Conservation (phyloP, 2,329 filamentous ascomycete genomes). For the Proliferodiscus dingleyae region DNA sequence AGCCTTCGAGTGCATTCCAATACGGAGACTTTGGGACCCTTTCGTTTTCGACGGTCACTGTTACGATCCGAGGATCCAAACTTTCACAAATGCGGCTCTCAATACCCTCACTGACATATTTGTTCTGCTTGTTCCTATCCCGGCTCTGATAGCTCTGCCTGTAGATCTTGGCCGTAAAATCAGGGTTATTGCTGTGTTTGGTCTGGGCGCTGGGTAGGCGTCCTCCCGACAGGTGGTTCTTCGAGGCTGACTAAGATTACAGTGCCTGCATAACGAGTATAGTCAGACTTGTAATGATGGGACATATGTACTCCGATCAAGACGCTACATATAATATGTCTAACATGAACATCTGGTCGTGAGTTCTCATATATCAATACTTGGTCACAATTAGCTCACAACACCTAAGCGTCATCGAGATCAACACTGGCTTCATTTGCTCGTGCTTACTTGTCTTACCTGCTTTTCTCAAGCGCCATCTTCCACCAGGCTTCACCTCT, state of each 20-base stretch:
- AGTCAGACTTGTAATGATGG: neutral
- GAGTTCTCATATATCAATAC: neutral
- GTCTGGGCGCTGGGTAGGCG: neutral
- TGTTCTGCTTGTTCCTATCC: neutral
- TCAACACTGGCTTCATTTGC: neutral
- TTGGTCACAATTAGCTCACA: neutral
- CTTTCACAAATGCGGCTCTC: neutral
- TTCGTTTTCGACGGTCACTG: neutral
- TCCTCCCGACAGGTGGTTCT: neutral
- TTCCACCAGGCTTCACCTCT: no score
- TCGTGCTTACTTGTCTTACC: neutral
- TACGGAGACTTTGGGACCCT: neutral
- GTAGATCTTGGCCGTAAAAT: neutral
- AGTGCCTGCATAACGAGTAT: neutral
- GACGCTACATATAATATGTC: neutral
- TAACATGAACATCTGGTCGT: neutral
- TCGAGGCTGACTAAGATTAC: neutral
- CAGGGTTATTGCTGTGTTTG: neutral
- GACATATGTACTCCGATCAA: neutral
- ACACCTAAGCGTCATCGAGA: neutral
- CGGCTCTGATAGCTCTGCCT: neutral
- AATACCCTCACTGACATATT: neutral
- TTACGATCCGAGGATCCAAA: neutral
- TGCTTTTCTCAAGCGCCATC: neutral
- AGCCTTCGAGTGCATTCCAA: neutral